phyloP scores from a whole-genome alignment of 345 rosid species.

The Citropsis articulata region DNA sequence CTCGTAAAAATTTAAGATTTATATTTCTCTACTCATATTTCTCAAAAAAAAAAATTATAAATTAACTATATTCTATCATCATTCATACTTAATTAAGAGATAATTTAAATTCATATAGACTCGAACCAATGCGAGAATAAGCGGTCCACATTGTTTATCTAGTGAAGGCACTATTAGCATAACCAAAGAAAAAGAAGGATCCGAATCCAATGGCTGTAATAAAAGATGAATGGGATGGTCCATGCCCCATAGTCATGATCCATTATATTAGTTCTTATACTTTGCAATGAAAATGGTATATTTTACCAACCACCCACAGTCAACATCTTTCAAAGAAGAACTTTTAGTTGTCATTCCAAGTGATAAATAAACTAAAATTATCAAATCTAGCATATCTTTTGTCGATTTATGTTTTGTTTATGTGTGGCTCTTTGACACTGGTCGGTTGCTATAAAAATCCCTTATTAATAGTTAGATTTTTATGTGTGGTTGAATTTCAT shows the following conservation, averaged over 20 bases:
- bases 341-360: background rate
- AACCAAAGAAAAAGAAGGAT: background rate
- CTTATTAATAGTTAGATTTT: too few species aligned
- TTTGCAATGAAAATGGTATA: background rate
- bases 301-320: background rate
- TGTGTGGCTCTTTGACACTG: too few species aligned
- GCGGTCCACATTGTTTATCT: background rate
- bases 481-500: too few species aligned
- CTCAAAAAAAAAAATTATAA: rapidly evolving
- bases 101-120: too few species aligned
- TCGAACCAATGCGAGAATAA: too few species aligned
- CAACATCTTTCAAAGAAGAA: background rate
- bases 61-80: too few species aligned
- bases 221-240: background rate
- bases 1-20: rapidly evolving
- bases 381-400: too few species aligned
- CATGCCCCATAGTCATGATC: background rate
- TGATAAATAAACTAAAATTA: too few species aligned
- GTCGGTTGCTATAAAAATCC: too few species aligned
- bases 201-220: background rate
- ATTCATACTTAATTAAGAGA: too few species aligned
- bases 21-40: rapidly evolving
- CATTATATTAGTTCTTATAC: background rate
- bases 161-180: background rate
- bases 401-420: too few species aligned